Evolutionary conservation across 768 basidiomycete species (phyloP), one percentile per base, ranked within the genome.

Genomic region (Tephrocybe rancida): DNA sequence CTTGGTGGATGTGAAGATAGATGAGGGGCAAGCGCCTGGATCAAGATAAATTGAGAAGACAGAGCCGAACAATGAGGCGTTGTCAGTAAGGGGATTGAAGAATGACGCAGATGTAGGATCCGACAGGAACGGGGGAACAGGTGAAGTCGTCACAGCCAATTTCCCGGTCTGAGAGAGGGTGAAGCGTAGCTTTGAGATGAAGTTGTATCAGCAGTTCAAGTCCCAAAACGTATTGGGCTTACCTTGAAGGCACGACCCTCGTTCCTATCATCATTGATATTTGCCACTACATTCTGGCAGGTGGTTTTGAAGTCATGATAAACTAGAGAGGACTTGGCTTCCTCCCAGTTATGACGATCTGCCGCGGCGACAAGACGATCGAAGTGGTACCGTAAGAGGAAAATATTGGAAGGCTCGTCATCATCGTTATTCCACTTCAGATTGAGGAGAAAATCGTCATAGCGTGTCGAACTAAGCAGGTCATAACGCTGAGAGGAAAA

Each of bases 1-100:
- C 68, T 93, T 93, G 43, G 88, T 85, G 19, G 67, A 61, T 0
- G 87, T 87, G 63, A 85, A 87, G 21, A 79, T 50, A 14, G 85
- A 83, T 0, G 79, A 70, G 3, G 76, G 66, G 1, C 53, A 85
- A 86, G 11, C 81, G 68, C 53, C 74, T 64, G 2, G 70, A 73
- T 92, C 90, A 41, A 90, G 57, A 44, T 72, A 72, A 44, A 92
- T 59, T 24, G 68, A 69, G 48, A 84, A 70, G 14, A 78, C 62
- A 29, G 73, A 66, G 7, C 69, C 69, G 35, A 64, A 63, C 14
- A 45, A 24, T 1, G 49, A 38, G 9, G 37, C 41, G 21, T 44
- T 24, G 38, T 73, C 69, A n/a, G 55, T 61, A 3, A 52, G 47
- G 26, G 79, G 74, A 43, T 66, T 66, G 51, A 73, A 74, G 24